These are phyloP conservation scores for Tilletia indica DNA, from an alignment of 1,284 basidiomycete species.

Conservation along the genomic window DNA sequence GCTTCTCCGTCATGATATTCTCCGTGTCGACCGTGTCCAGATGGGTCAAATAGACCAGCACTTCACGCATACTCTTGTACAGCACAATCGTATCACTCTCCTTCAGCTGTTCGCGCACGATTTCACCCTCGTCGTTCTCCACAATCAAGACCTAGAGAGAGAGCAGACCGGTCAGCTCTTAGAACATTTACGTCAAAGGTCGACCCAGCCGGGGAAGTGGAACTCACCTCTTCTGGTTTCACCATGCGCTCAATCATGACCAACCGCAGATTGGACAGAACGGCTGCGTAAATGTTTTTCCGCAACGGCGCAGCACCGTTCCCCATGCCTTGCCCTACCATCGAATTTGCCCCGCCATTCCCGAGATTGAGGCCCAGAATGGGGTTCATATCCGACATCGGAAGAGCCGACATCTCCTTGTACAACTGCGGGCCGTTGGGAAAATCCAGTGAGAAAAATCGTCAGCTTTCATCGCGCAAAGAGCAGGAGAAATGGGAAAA, in stretches of 20 bases:
- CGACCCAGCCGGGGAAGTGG: not conserved
- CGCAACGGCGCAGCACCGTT: slow-evolving; percentile 60
- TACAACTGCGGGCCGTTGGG: slow-evolving; percentile 69
- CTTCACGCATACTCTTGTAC: slow-evolving; percentile 98
- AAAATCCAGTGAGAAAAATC: not conserved
- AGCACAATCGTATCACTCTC: slow-evolving; percentile 97
- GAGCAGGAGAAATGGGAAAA: too few species aligned
- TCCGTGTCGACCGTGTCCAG: slow-evolving; percentile 94
- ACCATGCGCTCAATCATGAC: slow-evolving; percentile 99
- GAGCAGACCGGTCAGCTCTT: not conserved
- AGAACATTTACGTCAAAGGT: not conserved
- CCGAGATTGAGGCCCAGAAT: slow-evolving; percentile 80
- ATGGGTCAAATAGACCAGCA: slow-evolving; percentile 89
- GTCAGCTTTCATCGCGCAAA: not conserved
- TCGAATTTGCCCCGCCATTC: slow-evolving; percentile 52
- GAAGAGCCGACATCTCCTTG: slow-evolving; percentile 89
- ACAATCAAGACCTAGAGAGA: slow-evolving; percentile 74
- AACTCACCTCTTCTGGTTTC: slow-evolving; percentile 81
- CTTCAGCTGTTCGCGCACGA: slow-evolving; percentile 99
- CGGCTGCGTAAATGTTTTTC: slow-evolving; percentile 85
- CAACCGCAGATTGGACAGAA: slow-evolving; percentile 87
- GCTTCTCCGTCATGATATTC: slow-evolving; percentile 82
- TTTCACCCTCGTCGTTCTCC: slow-evolving; percentile 99
- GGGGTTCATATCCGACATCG: slow-evolving; percentile 87
- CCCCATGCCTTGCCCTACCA: slow-evolving; percentile 28